Percentiles rank a stretch among this genome's conserved stretches.
Evolutionary conservation across 768 basidiomycete species (phyloP).

Genomic region (Rhizopogon sp.): DNA sequence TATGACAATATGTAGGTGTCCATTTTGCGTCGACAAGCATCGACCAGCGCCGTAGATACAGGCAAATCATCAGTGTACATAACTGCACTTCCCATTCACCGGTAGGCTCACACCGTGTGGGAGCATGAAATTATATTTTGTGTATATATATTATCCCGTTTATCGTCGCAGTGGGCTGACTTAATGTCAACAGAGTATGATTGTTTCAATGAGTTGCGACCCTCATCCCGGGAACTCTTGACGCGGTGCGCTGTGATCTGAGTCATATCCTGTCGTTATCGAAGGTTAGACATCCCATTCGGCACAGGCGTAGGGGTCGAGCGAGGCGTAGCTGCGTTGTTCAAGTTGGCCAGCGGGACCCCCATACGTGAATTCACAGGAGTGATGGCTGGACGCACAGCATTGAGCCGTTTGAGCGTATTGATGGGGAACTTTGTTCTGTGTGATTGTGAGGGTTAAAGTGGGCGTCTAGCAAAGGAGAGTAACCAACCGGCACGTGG

Average conservation of each 20-base stretch:
- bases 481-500: constrained; percentile 78
- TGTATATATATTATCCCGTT: neutral
- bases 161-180: too few relatives aligned
- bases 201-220: too few relatives aligned
- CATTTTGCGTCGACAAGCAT: constrained; percentile 26
- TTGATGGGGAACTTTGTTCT: constrained; percentile 96
- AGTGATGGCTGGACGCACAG: constrained; percentile 42
- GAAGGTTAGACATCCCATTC: constrained; percentile 11
- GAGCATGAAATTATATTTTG: neutral
- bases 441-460: constrained; percentile 2
- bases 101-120: constrained; percentile 2
- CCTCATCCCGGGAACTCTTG: too few relatives aligned
- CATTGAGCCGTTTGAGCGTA: constrained; percentile 77
- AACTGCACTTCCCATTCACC: constrained; percentile 42
- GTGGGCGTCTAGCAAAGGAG: constrained; percentile 3
- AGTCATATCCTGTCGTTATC: constrained; percentile 2
- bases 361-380: constrained; percentile 23
- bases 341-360: constrained; percentile 30
- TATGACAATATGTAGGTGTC: constrained; percentile 22
- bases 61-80: constrained; percentile 47
- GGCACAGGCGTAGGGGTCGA: constrained; percentile 12
- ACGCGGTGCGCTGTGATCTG: neutral
- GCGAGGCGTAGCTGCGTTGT: constrained; percentile 24
- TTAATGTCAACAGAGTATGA: too few relatives aligned
- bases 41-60: constrained; percentile 1